A percentile compares a stretch with the other conserved stretches of the same genome.
Evolutionary conservation across 2,329 filamentous ascomycete genomes (phyloP).

Genomic region (Trichoderma brevicompactum): DNA sequence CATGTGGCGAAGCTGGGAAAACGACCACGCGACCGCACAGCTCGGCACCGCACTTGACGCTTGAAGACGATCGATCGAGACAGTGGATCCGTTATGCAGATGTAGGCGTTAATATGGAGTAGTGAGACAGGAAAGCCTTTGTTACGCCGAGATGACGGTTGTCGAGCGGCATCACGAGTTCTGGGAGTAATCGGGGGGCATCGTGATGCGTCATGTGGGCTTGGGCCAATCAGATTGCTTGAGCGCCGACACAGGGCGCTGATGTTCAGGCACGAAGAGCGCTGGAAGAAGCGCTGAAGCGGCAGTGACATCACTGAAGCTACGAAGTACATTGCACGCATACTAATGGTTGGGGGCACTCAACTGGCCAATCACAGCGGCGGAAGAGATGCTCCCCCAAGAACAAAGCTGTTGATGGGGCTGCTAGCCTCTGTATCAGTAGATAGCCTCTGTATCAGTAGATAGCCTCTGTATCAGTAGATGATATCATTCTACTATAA

Average conservation of each 20-base stretch:
- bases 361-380: background rate
- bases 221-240: slow-evolving; percentile 17
- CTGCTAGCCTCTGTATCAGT: background rate
- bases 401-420: no score
- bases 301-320: slow-evolving; percentile 1
- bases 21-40: slow-evolving; percentile 20
- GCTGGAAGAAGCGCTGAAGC: slow-evolving; percentile 11
- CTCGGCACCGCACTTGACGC: background rate
- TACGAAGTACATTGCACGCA: no score
- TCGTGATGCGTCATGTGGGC: slow-evolving; percentile 28
- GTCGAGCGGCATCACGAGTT: slow-evolving; percentile 19
- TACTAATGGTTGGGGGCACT: no score
- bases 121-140: background rate
- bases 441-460: background rate
- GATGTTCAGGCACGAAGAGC: slow-evolving; percentile 19
- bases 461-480: background rate
- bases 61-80: background rate
- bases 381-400: background rate
- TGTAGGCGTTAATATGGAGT: background rate
- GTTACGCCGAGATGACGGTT: background rate
- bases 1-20: slow-evolving; percentile 20
- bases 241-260: background rate
- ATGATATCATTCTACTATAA: no score
- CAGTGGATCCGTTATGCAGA: slow-evolving; percentile 8
- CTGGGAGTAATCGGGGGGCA: background rate